Base-by-base conservation (phyloP, 1,284 basidiomycete genomes). In the Cutaneotrichosporon mucoides region DNA sequence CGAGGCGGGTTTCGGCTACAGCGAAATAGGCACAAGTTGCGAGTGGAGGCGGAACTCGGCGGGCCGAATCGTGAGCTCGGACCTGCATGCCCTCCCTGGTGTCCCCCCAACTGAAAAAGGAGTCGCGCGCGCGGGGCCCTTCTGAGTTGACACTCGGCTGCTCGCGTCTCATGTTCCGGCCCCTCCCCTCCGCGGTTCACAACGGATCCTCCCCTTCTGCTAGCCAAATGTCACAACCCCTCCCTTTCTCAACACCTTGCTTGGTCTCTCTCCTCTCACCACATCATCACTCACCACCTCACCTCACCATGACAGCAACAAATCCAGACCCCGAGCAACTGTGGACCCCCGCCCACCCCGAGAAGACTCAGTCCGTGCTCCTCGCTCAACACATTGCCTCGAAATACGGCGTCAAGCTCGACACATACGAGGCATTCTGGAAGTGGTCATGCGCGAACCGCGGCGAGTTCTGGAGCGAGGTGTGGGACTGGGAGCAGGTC, bases 401-500 rank as follows among this genome's bases (percentile, higher is more conserved):
- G 43, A 80, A 79, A 41, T 81, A 84, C 66, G 71, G 71, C 11
- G 75, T 86, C 38, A 41, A 72, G 70, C 79, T 90, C 9, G 60
- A 70, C 37, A 81, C 82, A 33, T 92, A 92, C 73, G 73, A 82
- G 55, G 85, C 89, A 49, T 81, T 92, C 4, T 88, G 85, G 75
- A 73, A 68, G 53, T 92, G 90, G 89, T 89, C 88, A 1, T 84
- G 81, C 35, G 69, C 76, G 35, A 72, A 88, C 66, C 81, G 87
- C 60, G 82, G 84, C 63, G 73, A 79, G 38, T 92, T 92, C 75
- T 92, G 89, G 90, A 79, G 79, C 42, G 76, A 82, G n/a, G 85
- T 89, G 8, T 93, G 89, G 90, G 88, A 90, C 70, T 82, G 82
- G 56, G 85, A 86, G 12, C 76, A 76, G 42, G 81, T 91, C 62